These are phyloP conservation scores for Phylloporus sp. DNA, from an alignment of 1,284 basidiomycete genomes.

Conservation along the genomic window DNA sequence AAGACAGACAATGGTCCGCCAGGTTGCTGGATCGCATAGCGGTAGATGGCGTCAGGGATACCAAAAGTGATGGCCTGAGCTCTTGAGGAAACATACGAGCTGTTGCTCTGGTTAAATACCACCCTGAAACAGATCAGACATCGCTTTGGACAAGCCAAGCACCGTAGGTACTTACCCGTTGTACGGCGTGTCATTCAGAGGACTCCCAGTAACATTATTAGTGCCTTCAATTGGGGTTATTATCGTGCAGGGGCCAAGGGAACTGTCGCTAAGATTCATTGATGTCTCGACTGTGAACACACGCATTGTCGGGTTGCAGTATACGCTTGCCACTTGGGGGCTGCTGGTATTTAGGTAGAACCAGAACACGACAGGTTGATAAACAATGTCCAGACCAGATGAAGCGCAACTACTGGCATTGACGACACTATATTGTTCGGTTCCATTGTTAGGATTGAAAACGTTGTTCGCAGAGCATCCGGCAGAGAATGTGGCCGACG, in stretches of 20 bases:
- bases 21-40: slow-evolving; percentile 49
- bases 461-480: slow-evolving; percentile 51
- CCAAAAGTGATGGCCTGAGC: slow-evolving; percentile 54
- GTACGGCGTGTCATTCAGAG: slow-evolving; percentile 54
- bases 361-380: slow-evolving; percentile 73
- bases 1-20: slow-evolving; percentile 54
- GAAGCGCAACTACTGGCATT: slow-evolving; percentile 49
- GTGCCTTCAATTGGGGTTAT: slow-evolving; percentile 38
- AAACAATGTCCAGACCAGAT: slow-evolving; percentile 43
- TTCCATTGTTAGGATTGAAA: slow-evolving; percentile 49
- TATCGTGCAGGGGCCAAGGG: slow-evolving; percentile 47
- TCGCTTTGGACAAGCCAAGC: not conserved
- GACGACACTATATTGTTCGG: slow-evolving; percentile 57
- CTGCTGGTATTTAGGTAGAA: slow-evolving; percentile 48
- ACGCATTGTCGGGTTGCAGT: slow-evolving; percentile 60
- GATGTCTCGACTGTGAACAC: slow-evolving; percentile 53
- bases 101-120: slow-evolving; percentile 49
- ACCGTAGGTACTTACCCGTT: slow-evolving; percentile 55
- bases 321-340: slow-evolving; percentile 56
- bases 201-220: slow-evolving; percentile 60
- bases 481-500: slow-evolving; percentile 51
- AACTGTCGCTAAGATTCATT: slow-evolving; percentile 52
- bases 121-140: slow-evolving; percentile 45
- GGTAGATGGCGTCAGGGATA: slow-evolving; percentile 65
- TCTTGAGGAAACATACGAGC: slow-evolving; percentile 58